Evolutionary conservation across 2,329 filamentous ascomycete genomes (phyloP).

Genomic region (Colletotrichum sp.): DNA sequence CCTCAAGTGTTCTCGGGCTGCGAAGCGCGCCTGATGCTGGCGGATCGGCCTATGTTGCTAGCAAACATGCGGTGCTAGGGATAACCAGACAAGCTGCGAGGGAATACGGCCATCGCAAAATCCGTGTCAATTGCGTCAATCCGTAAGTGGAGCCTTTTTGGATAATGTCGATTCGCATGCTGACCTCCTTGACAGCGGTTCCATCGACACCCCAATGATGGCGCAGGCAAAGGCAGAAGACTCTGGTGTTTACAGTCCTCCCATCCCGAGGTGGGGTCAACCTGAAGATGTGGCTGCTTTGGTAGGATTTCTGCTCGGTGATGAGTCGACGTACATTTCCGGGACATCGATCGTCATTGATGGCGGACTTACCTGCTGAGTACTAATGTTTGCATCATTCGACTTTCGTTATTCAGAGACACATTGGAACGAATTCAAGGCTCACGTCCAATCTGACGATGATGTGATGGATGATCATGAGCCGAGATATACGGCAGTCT

Average conservation of each 20-base stretch:
- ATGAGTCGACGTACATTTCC: conserved; percentile 28
- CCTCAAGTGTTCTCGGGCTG: conserved; percentile 15
- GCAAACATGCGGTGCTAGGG: not conserved
- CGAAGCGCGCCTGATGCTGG: not conserved
- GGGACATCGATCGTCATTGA: conserved; percentile 4
- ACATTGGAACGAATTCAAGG: too few species aligned
- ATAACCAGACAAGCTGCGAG: not conserved
- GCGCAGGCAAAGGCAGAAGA: not conserved
- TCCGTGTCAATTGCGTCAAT: not conserved
- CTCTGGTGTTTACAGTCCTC: not conserved
- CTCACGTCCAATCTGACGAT: too few species aligned
- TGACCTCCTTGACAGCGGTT: not conserved
- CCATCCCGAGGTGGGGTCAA: conserved; percentile 25
- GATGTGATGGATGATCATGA: too few species aligned
- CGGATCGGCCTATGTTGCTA: not conserved
- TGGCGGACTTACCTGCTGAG: not conserved
- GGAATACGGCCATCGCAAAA: not conserved
- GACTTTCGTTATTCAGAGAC: too few species aligned
- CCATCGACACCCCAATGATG: not conserved
- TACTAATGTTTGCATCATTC: too few species aligned
- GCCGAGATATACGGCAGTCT: too few species aligned
- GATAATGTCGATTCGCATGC: too few species aligned
- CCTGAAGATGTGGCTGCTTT: conserved; percentile 29
- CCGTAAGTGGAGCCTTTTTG: not conserved
- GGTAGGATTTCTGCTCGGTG: conserved; percentile 29